A percentile compares a stretch with the other conserved stretches of the same genome.
Conservation (phyloP, 148 eudicot species). For the Chenopodium album region DNA sequence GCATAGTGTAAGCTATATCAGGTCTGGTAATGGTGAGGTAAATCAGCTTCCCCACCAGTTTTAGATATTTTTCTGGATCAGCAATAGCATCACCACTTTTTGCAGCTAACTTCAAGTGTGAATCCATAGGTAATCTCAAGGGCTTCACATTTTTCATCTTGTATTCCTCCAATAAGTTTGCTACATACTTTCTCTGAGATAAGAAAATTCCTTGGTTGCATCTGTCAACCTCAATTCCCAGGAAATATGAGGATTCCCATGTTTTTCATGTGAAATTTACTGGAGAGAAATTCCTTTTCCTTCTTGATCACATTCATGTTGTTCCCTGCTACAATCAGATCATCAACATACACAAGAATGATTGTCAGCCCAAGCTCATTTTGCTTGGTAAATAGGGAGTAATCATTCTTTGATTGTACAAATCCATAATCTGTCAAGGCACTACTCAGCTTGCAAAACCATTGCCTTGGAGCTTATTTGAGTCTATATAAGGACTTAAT, state of each 20-base stretch:
- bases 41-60: too few relatives aligned
- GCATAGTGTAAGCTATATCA: too few relatives aligned
- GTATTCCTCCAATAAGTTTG: too few relatives aligned
- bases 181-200: too few relatives aligned
- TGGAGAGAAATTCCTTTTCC: not conserved
- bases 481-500: not conserved
- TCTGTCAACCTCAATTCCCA: not conserved
- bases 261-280: not conserved
- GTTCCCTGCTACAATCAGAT: not conserved
- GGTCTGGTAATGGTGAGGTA: too few relatives aligned
- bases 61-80: too few relatives aligned
- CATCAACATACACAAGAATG: not conserved
- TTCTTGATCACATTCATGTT: not conserved
- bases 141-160: too few relatives aligned
- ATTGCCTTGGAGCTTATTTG: not conserved
- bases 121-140: too few relatives aligned
- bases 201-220: too few relatives aligned
- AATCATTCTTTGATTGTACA: not conserved
- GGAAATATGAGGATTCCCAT: not conserved
- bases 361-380: not conserved
- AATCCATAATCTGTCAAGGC: not conserved
- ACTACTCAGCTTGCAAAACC: too few relatives aligned
- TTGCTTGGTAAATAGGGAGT: not conserved
- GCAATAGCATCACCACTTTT: too few relatives aligned
- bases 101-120: too few relatives aligned